Evolutionary conservation across 2,329 filamentous ascomycete species (phyloP).

Genomic region (Colletotrichum gigasporum): DNA sequence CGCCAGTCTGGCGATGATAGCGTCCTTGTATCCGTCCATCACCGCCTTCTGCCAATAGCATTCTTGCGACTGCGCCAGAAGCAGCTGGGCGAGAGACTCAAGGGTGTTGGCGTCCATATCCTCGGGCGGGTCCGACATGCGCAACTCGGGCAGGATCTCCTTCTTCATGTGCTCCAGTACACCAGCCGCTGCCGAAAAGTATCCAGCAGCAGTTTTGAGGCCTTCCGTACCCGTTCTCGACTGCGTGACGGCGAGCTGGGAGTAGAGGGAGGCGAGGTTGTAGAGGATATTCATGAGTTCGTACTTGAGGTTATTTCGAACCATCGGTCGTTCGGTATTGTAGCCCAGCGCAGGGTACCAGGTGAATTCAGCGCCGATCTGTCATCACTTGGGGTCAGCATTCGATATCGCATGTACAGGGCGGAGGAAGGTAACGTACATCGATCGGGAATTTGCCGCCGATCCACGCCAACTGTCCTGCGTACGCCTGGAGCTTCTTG

Average conservation of each 20-base stretch:
- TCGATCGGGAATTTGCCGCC: slow-evolving; percentile 96
- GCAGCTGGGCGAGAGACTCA: slow-evolving; percentile 82
- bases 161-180: slow-evolving; percentile 82
- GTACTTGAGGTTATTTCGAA: slow-evolving; percentile 75
- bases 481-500: slow-evolving; percentile 89
- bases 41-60: slow-evolving; percentile 99
- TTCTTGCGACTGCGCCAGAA: slow-evolving; percentile 93
- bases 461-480: slow-evolving; percentile 92
- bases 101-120: slow-evolving; percentile 94
- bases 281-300: slow-evolving; percentile 93
- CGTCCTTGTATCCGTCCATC: slow-evolving; percentile 92
- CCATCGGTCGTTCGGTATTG: slow-evolving; percentile 78
- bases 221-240: slow-evolving; percentile 83
- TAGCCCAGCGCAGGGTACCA: slow-evolving; percentile 97
- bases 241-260: slow-evolving; percentile 84
- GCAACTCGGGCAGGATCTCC: slow-evolving; percentile 82
- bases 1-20: slow-evolving; percentile 89
- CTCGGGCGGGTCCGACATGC: slow-evolving; percentile 83
- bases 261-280: slow-evolving; percentile 93
- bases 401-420: background rate
- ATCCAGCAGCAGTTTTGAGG: slow-evolving; percentile 87
- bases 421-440: slow-evolving; percentile 55
- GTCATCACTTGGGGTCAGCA: background rate
- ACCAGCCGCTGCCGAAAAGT: slow-evolving; percentile 88
- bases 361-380: slow-evolving; percentile 94